Evolutionary conservation across 73 alveolate species (phyloP), one percentile per base, ranked within the genome.

Genomic region (Stentor roeselii): DNA sequence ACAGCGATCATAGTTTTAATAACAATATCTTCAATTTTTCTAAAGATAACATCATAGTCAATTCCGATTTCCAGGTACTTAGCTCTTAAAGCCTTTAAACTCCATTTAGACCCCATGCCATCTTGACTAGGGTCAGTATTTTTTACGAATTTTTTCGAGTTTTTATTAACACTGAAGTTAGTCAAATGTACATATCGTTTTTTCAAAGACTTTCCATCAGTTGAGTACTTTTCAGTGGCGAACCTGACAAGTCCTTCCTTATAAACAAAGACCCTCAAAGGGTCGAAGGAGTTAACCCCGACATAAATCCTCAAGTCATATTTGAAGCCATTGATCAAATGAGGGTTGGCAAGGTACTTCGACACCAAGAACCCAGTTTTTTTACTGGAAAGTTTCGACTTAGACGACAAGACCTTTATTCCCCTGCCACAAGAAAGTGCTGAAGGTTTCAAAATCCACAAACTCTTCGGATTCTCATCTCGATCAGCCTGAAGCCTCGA

Each of bases 161-260:
- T 86, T 78, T 96, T 95, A 67, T 94, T 96, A 40, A 98, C 95
- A 31, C 96, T 90, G 84, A 87, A 98, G 88, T 94, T 96, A 14
- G 99, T 96, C 61, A 96, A 90, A 85, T 98, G 99, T 86, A 96
- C 89, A 87, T 88, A 95, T 88, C 97, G 93, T 89, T 91, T 91
- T 39, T 89, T 77, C 38, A 92, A 58, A 42, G 90, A 84, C 38
- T 89, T 82, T 31, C 89, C 84, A 36, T 86, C 85, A 39, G 91
- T 85, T 58, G 97, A 93, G 90, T 95, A 97, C 82, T 90, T 84
- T 78, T 93, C 93, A 35, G 99, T 95, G 3, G 99, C 98, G 88
- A 97, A 93, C 82, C 99, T 92, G 6, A 94, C 98, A 50, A 97
- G 88, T 15, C 99, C 99, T 82, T 97, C 99, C 60, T 96, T 94